Evolutionary conservation across 305 asterid genomes (phyloP), one percentile per base, ranked within the genome.

Genomic region (Fraxinus velutina): DNA sequence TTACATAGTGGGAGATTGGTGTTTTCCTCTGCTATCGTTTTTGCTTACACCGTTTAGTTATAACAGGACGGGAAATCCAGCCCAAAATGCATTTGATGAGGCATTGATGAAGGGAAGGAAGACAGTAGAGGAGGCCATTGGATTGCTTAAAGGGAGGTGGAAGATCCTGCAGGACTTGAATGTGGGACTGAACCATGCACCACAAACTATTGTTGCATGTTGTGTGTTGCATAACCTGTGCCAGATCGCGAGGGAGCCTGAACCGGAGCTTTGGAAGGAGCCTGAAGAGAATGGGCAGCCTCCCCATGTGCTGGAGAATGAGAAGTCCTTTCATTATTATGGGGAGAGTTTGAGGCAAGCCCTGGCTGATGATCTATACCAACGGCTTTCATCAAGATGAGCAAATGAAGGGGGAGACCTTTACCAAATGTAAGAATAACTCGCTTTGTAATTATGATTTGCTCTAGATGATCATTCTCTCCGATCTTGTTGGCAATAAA

Each of bases 191-290:
- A 91, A 91, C 82, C 99, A 96, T 80, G 97, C 90, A 21, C 99
- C 99, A 0, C 99, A 96, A 78, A 96, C 98, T 0, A 90, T 94
- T 27, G 99, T 93, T 22, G 99, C 99, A 2, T 96, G 99, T 36
- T 96, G 99, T 66, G 99, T 96, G 75, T 83, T 96, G 94, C 99
- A 96, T 87, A 96, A 96, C 83, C 71, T 94, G 87, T 96, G 99
- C 80, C 99, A 96, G 90, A 88, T 96, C 50, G 99, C 99, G 0
- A 88, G 93, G 89, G 99, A 96, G 89, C 98, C 98, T 7, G 99
- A 96, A 79, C 98, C 98, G 12, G 99, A 96, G 90, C 85, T 89
- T 80, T 94, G 98, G 96, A 92, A 89, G 91, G 99, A 96, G 90
- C 98, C 97, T 0, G 98, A 94, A 72, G 98, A 96, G 88, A 96